A percentile compares a stretch with the other conserved stretches of the same genome.
These are phyloP conservation scores for Cryoendolithus antarcticus DNA, from an alignment of 2,329 filamentous ascomycete genomes.

Conservation along the genomic window DNA sequence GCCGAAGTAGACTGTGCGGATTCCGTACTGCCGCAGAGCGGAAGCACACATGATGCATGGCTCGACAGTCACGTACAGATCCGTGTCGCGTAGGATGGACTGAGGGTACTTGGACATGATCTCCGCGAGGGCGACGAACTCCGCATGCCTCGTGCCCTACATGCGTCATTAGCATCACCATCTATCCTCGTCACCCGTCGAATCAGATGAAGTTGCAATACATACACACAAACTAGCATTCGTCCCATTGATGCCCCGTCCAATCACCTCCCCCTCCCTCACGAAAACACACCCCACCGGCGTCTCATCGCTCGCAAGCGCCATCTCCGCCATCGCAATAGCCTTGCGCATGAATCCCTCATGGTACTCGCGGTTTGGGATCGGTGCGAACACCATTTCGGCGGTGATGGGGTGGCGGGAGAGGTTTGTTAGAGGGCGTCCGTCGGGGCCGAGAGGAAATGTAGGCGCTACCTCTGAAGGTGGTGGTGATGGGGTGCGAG, in stretches of 20 bases:
- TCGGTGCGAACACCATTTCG: conserved; percentile 22
- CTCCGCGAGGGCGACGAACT: conserved; percentile 73
- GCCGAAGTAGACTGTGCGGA: conserved; percentile 86
- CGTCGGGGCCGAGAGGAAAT: too few relatives aligned
- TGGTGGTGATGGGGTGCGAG: too few relatives aligned
- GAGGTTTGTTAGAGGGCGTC: conserved; percentile 1
- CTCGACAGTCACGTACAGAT: conserved; percentile 93
- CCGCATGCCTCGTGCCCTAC: conserved; percentile 83
- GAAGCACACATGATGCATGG: conserved; percentile 99
- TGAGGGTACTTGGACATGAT: conserved; percentile 53
- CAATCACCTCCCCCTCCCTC: conserved; percentile 64
- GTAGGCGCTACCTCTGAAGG: too few relatives aligned
- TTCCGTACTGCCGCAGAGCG: conserved; percentile 73
- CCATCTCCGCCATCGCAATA: conserved; percentile 77
- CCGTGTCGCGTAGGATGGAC: conserved; percentile 57
- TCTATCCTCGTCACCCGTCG: too few relatives aligned
- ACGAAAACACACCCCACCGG: conserved; percentile 95
- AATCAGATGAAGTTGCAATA: too few relatives aligned
- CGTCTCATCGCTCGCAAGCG: conserved; percentile 77
- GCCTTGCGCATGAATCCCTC: conserved; percentile 71
- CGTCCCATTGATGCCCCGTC: conserved; percentile 90
- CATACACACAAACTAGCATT: conserved; percentile 63
- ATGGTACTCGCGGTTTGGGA: conserved; percentile 36
- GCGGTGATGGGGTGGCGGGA: conserved; percentile 4
- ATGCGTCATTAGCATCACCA: background rate